A percentile compares a stretch with the other conserved stretches of the same genome.
phyloP scores from a whole-genome alignment of 2,329 filamentous ascomycete genomes.

The Alternaria longipes region DNA sequence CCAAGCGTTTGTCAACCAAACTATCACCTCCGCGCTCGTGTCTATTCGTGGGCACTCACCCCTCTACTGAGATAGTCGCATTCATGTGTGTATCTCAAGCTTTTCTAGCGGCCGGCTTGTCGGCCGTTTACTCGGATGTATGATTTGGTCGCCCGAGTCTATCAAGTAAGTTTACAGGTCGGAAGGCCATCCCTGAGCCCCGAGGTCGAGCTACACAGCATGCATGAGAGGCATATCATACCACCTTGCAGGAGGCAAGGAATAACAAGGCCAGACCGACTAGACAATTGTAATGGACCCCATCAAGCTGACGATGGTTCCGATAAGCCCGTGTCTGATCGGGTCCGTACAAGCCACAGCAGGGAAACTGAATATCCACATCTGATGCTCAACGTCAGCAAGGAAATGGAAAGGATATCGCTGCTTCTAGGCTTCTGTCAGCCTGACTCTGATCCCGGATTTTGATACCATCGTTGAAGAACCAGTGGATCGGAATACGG shows the following conservation, averaged over 20 bases:
- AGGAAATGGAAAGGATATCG: conserved; percentile 3
- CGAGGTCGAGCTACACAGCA: conserved; percentile 18
- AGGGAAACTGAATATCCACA: conserved; percentile 1
- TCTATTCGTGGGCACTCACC: conserved; percentile 4
- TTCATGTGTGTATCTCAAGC: conserved; percentile 2
- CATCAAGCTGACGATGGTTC: conserved; percentile 19
- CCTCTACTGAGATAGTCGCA: background rate
- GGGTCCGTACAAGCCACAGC: conserved; percentile 7
- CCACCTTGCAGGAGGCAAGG: conserved; percentile 17
- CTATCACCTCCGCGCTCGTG: background rate
- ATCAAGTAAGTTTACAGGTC: background rate
- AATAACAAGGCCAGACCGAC: conserved; percentile 4
- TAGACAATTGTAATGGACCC: conserved; percentile 4
- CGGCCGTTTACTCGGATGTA: background rate
- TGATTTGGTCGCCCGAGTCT: background rate
- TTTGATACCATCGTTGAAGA: background rate
- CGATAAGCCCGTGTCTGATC: conserved; percentile 9
- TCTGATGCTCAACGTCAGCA: conserved; percentile 17
- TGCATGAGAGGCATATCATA: conserved; percentile 11
- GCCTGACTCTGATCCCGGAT: conserved; percentile 8
- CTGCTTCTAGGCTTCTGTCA: conserved; percentile 10
- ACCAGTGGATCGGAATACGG: conserved; percentile 3
- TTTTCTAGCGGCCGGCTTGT: conserved; percentile 6
- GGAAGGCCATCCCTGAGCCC: conserved; percentile 1
- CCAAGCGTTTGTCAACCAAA: conserved; percentile 6